Percentiles rank a stretch among this genome's conserved stretches.
These are phyloP conservation scores for Nemania sp. DNA, from an alignment of 2,329 filamentous ascomycete genomes.

Conservation along the genomic window DNA sequence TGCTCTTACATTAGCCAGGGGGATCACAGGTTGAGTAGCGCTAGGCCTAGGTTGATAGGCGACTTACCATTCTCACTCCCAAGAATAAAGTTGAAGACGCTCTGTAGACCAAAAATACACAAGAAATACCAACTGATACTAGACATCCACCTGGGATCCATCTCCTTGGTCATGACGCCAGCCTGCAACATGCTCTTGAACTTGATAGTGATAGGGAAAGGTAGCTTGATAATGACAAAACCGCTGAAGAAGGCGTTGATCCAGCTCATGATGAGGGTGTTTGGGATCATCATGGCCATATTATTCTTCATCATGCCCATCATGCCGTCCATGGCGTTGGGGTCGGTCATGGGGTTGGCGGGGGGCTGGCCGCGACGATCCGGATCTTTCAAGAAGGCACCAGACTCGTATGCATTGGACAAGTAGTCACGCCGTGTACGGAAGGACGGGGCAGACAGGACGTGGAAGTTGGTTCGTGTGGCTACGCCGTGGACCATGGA, in stretches of 20 bases:
- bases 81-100: constrained; percentile 96
- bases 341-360: constrained; percentile 94
- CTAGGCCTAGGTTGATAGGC: too few species aligned
- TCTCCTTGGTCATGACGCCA: constrained; percentile 92
- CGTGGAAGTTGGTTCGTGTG: constrained; percentile 84
- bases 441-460: constrained; percentile 83
- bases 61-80: constrained; percentile 91
- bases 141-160: constrained; percentile 98
- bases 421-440: constrained; percentile 83
- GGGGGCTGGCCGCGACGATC: constrained; percentile 87
- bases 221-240: constrained; percentile 98
- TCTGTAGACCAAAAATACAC: constrained; percentile 95
- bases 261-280: constrained; percentile 99
- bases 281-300: constrained; percentile 99
- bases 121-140: constrained; percentile 99
- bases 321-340: constrained; percentile 98
- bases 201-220: constrained; percentile 96
- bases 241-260: constrained; percentile 99
- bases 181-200: constrained; percentile 99
- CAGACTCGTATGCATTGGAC: constrained; percentile 83
- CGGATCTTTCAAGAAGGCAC: constrained; percentile 89
- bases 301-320: constrained; percentile 99
- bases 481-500: constrained; percentile 85
- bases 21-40: neutral
- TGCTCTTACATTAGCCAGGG: constrained; percentile 57